Percentiles rank a stretch among this genome's conserved stretches.
phyloP scores from a whole-genome alignment of 371 early-diverging fungal genomes.

The Mucor sp. region DNA sequence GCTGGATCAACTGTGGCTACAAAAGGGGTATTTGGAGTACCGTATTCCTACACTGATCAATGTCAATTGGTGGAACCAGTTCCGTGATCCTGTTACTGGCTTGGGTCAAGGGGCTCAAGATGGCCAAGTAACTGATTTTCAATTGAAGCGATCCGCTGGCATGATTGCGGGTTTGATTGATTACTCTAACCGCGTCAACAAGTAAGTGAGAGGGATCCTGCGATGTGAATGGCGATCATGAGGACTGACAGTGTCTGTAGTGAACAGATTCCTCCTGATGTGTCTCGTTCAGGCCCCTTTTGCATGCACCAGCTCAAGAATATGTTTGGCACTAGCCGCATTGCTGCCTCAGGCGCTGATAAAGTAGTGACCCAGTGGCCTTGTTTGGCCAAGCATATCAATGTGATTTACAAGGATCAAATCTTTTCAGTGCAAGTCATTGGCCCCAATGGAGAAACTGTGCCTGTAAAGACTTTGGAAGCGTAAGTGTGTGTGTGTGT shows the following conservation, averaged over 20 bases:
- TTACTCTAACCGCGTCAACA: slow-evolving; percentile 77
- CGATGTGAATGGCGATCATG: no score
- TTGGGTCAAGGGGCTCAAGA: slow-evolving; percentile 41
- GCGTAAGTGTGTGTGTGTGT: slow-evolving; percentile 29
- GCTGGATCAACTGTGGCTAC: slow-evolving; percentile 88
- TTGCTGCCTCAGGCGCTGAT: slow-evolving; percentile 73
- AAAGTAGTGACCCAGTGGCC: slow-evolving; percentile 71
- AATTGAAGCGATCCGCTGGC: slow-evolving; percentile 79
- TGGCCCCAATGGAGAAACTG: slow-evolving; percentile 67
- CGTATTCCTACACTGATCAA: slow-evolving; percentile 82
- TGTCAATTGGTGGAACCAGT: slow-evolving; percentile 87
- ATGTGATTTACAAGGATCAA: slow-evolving; percentile 84
- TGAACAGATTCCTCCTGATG: slow-evolving; percentile 71
- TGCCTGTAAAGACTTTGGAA: slow-evolving; percentile 65
- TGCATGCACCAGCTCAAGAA: slow-evolving; percentile 92
- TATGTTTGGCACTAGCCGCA: slow-evolving; percentile 83
- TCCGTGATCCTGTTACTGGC: slow-evolving; percentile 63
- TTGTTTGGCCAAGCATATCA: slow-evolving; percentile 74
- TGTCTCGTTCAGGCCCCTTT: slow-evolving; percentile 68
- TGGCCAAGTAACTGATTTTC: slow-evolving; percentile 70
- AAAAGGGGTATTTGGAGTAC: slow-evolving; percentile 90
- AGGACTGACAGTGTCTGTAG: slow-evolving; percentile 14
- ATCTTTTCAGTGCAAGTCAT: slow-evolving; percentile 78
- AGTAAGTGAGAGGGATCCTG: slow-evolving; percentile 27
- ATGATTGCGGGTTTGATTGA: slow-evolving; percentile 68